Conservation (phyloP, 345 rosid species). For the Psidium guajava region DNA sequence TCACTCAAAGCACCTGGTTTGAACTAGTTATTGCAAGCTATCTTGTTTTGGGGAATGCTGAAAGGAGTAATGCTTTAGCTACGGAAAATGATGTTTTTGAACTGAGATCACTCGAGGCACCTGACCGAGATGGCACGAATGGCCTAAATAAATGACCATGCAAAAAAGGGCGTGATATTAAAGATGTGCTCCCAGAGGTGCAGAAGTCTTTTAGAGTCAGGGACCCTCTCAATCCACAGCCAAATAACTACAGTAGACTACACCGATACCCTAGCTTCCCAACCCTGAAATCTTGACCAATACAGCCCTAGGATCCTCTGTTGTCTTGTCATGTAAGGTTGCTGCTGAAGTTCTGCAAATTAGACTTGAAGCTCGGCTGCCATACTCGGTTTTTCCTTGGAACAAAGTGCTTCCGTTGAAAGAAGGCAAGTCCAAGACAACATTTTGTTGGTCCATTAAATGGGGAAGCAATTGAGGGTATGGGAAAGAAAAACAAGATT, state of each 20-base stretch:
- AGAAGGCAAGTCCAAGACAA: background rate
- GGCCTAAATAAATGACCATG: background rate
- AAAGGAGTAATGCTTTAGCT: background rate
- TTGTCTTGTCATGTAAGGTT: background rate
- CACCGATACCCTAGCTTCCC: background rate
- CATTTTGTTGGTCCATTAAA: background rate
- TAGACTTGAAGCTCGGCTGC: background rate
- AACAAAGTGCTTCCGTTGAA: background rate
- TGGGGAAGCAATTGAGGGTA: background rate
- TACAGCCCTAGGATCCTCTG: background rate
- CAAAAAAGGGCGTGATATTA: background rate
- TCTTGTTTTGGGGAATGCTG: background rate
- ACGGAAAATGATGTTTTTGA: background rate
- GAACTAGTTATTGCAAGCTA: background rate
- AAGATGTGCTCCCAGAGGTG: background rate
- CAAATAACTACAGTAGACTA: background rate
- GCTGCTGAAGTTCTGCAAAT: background rate
- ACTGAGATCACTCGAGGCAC: background rate
- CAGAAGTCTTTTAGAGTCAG: background rate
- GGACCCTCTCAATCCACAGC: background rate
- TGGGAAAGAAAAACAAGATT: background rate
- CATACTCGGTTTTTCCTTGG: background rate
- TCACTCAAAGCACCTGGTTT: no score
- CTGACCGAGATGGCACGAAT: background rate
- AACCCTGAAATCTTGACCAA: background rate